phyloP scores from a whole-genome alignment of 371 early-diverging fungal species.

The Saksenaea oblongispora region DNA sequence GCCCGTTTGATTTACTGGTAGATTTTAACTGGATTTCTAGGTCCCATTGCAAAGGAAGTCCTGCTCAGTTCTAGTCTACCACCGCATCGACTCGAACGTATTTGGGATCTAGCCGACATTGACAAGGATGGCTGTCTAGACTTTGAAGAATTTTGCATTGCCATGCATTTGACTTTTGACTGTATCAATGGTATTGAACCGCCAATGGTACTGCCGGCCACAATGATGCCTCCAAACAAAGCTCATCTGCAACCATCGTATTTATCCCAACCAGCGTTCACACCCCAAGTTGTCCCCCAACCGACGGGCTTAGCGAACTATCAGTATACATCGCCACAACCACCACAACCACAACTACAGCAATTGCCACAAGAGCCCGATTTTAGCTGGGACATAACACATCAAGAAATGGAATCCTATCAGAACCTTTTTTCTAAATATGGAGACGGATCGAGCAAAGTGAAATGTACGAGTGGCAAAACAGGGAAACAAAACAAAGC shows the following conservation, averaged over 20 bases:
- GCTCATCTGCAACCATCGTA: slow-evolving; percentile 31
- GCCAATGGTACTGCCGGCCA: slow-evolving; percentile 52
- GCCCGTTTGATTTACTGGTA: background rate
- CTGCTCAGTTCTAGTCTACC: slow-evolving; percentile 62
- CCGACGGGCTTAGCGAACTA: slow-evolving; percentile 13
- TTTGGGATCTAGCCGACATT: slow-evolving; percentile 77
- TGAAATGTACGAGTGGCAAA: slow-evolving; percentile 37
- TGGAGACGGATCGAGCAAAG: slow-evolving; percentile 41
- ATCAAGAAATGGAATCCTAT: slow-evolving; percentile 55
- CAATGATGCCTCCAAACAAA: slow-evolving; percentile 49
- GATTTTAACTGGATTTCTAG: slow-evolving; percentile 15
- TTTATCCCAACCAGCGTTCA: background rate
- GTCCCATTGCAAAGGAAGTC: slow-evolving; percentile 50
- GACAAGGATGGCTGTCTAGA: slow-evolving; percentile 78
- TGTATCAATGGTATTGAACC: slow-evolving; percentile 50
- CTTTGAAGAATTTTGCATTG: slow-evolving; percentile 76
- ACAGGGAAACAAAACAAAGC: background rate
- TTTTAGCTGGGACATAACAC: slow-evolving; percentile 64
- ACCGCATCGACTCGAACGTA: slow-evolving; percentile 50
- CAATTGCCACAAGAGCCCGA: slow-evolving; percentile 18
- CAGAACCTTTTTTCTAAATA: slow-evolving; percentile 48
- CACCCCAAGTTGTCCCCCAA: slow-evolving; percentile 17
- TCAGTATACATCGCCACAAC: background rate
- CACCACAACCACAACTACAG: slow-evolving; percentile 3
- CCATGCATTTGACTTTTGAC: slow-evolving; percentile 64